Base-by-base conservation (phyloP, 1,284 basidiomycete genomes). In the Microstroma glucosiphilum region DNA sequence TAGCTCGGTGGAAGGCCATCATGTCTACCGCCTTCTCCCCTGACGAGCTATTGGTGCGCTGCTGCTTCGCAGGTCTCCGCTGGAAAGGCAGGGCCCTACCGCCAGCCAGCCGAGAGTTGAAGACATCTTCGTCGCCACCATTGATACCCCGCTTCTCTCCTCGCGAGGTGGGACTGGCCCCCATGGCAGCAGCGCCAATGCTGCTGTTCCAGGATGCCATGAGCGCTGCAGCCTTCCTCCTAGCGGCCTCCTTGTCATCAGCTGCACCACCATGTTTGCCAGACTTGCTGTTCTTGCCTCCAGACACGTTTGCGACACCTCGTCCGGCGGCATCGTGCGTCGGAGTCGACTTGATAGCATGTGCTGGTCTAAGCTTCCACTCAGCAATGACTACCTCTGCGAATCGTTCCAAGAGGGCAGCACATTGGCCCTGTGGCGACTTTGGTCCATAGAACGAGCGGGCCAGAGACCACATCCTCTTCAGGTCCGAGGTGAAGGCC, bases 391-490 rank as follows among this genome's bases (percentile, higher is more conserved):
- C n/a, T 7, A 60, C 55, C n/a, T 23, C 25, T 21, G n/a, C n/a
- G 51, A 60, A 60, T 17, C 13, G 23, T 6, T 60, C 59, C 23
- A 60, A 30, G 21, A 37, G n/a, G 59, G 41, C 30, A 11, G 59
- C 59, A 41, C 59, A 60, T 19, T 37, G 41, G 21, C 17, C 48
- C 21, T 60, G n/a, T 17, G 42, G 19, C 19, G 49, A 56, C 17
- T 40, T 11, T 30, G 59, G 55, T 19, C 59, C 59, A 41, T 57
- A 60, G 56, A 60, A 59, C 23, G 12, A 26, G 4, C 59, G n/a
- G 9, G 40, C 43, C 19, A 26, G 30, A n/a, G 23, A 51, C 59
- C 59, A 60, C 56, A 60, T 57, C 55, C 55, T 23, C 13, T 21
- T 37, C 26, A 60, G 21, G 41, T 60, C 59, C n/a, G 43, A 30